Evolutionary conservation across 2,329 filamentous ascomycete species (phyloP), one percentile per base, ranked within the genome.

Genomic region (Botrytis fabae): DNA sequence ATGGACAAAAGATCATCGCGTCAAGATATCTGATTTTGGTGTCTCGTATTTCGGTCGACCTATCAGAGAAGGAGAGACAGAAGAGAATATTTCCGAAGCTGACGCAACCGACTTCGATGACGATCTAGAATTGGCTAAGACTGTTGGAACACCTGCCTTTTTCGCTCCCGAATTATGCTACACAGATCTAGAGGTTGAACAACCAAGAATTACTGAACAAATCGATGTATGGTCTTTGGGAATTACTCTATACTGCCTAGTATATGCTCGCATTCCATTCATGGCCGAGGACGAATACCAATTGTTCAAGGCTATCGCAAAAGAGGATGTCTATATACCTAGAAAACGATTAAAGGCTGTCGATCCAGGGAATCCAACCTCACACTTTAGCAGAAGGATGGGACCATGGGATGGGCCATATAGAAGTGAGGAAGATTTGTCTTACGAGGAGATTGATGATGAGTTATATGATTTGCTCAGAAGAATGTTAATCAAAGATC

Each of bases 1-100:
- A 10, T 94, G 95, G 85, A 97, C 94, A 69, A 90, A 85, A 78
- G 92, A 94, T 76, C 91, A 95, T 78, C 90, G 92, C 22, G 93
- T 98, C 80, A 99, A 99, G 85, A 99, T 99, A 74, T 98, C 96
- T 8, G 96, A 99, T 80, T 99, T 99, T 84, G 96, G 96, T 46
- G 96, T 99, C 1, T 99, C 96, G 1, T 99, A 98, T 82, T 93
- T 99, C 75, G 96, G 96, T 42, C 90, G 94, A 69, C 94, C 94
- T 1, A 92, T 95, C 73, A 88, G 93, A 57, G 93, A 97, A 64
- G 93, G 92, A 70, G 93, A 97, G 78, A 88, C 90, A 54, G 91
- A 93, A 73, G 92, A 94, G 73, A 91, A 84, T 74, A 90, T 85
- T 28, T 92, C 92, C 6, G 93, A 97, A 80, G 93, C 91, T 0